A percentile compares a stretch with the other conserved stretches of the same genome.
Conservation (phyloP, 768 basidiomycete genomes). For the Psilocybe sp. region DNA sequence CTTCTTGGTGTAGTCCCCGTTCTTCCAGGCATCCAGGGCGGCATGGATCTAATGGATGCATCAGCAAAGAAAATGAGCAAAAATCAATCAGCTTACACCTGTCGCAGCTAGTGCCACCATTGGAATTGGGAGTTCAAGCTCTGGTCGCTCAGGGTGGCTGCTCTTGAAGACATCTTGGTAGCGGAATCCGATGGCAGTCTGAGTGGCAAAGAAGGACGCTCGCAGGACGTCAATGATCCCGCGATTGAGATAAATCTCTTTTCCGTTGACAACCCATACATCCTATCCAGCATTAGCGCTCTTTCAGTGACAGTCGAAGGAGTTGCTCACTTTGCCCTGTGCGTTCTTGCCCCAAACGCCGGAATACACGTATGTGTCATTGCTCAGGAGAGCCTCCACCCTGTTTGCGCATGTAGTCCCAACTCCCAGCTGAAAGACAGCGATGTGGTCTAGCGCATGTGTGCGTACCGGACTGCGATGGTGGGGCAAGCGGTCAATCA, state of each 20-base stretch:
- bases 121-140: not conserved
- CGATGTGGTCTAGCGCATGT: conserved; percentile 3
- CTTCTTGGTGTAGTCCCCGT: not conserved
- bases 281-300: not conserved
- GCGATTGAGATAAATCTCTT: not conserved
- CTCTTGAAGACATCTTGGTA: not conserved
- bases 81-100: not conserved
- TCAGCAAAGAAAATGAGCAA: not conserved
- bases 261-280: not conserved
- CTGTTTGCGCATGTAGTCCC: not conserved
- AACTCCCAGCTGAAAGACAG: conserved; percentile 9
- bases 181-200: not conserved
- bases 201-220: not conserved
- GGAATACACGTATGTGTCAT: conserved; percentile 8
- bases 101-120: conserved; percentile 1
- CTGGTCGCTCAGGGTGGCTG: not conserved
- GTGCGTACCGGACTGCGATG: not conserved
- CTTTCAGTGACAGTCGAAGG: too few relatives aligned
- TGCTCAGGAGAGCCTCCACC: conserved; percentile 4
- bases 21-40: not conserved
- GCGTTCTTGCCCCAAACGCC: conserved; percentile 6
- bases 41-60: not conserved
- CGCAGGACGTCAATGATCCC: not conserved
- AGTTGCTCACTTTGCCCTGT: conserved; percentile 4
- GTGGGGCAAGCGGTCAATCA: conserved; percentile 6